A percentile compares a stretch with the other conserved stretches of the same genome.
phyloP scores from a whole-genome alignment of 345 rosid genomes.

The Trapa incisa region DNA sequence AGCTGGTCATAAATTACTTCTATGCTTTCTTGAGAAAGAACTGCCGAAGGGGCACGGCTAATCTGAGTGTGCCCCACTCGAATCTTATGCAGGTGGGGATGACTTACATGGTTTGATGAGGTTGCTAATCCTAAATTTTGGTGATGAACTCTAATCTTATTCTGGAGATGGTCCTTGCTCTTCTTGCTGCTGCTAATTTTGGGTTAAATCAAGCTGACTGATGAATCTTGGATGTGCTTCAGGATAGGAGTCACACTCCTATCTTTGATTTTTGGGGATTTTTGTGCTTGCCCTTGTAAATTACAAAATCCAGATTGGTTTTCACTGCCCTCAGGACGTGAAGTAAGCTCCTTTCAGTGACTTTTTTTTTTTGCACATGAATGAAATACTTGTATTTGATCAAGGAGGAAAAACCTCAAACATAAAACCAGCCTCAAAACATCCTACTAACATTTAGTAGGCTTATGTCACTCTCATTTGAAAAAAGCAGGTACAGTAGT shows the following conservation, averaged over 20 bases:
- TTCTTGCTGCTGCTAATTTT: neutral
- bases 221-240: neutral
- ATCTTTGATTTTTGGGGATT: neutral
- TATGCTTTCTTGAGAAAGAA: constrained; percentile 92
- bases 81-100: constrained; percentile 96
- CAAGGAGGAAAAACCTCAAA: too few relatives aligned
- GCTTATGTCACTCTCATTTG: too few relatives aligned
- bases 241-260: neutral
- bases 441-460: too few relatives aligned
- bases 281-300: neutral
- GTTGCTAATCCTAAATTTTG: neutral
- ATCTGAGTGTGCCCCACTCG: constrained; percentile 87
- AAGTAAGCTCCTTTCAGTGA: neutral
- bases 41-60: constrained; percentile 87
- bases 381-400: too few relatives aligned
- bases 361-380: too few relatives aligned
- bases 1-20: constrained; percentile 80
- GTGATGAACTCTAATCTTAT: neutral
- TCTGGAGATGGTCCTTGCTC: neutral
- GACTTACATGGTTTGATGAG: constrained; percentile 92
- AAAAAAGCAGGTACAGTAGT: too few relatives aligned
- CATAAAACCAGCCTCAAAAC: too few relatives aligned
- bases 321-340: neutral
- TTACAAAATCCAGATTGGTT: neutral
- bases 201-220: neutral